Evolutionary conservation across 2,329 filamentous ascomycete species (phyloP).

Genomic region (Monilinia vaccinii-corymbosi): DNA sequence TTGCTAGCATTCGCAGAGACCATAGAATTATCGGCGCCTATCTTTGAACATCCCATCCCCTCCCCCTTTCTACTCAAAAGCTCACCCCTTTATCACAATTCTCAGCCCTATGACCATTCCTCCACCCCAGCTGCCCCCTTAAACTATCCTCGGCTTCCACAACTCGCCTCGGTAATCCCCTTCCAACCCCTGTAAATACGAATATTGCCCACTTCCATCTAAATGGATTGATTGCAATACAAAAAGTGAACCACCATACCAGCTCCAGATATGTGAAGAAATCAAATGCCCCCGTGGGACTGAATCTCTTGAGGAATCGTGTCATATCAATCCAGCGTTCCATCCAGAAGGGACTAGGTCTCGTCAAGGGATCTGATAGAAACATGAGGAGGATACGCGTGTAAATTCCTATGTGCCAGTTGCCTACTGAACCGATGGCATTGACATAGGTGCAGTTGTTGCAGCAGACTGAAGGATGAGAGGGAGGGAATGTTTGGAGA

Average conservation of each 20-base stretch:
- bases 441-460: constrained; percentile 75
- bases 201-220: constrained; percentile 85
- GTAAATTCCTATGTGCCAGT: constrained; percentile 87
- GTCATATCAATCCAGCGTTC: constrained; percentile 83
- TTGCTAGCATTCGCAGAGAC: neutral
- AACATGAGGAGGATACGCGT: constrained; percentile 83
- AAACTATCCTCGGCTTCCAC: constrained; percentile 50
- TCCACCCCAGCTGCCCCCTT: neutral
- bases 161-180: constrained; percentile 54
- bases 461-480: constrained; percentile 62
- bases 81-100: constrained; percentile 3
- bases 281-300: constrained; percentile 71
- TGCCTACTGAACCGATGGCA: constrained; percentile 73
- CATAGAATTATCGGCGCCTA: no score
- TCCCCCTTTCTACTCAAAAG: neutral
- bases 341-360: constrained; percentile 68
- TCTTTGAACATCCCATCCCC: no score
- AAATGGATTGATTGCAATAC: constrained; percentile 72
- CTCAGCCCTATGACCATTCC: neutral
- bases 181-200: constrained; percentile 68
- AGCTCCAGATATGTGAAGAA: constrained; percentile 86
- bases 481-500: constrained; percentile 73
- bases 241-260: constrained; percentile 78
- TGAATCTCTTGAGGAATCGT: constrained; percentile 55
- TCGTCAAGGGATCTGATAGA: constrained; percentile 65